These are phyloP conservation scores for Breviolum minutum DNA, from an alignment of 73 alveolate genomes.

Conservation along the genomic window DNA sequence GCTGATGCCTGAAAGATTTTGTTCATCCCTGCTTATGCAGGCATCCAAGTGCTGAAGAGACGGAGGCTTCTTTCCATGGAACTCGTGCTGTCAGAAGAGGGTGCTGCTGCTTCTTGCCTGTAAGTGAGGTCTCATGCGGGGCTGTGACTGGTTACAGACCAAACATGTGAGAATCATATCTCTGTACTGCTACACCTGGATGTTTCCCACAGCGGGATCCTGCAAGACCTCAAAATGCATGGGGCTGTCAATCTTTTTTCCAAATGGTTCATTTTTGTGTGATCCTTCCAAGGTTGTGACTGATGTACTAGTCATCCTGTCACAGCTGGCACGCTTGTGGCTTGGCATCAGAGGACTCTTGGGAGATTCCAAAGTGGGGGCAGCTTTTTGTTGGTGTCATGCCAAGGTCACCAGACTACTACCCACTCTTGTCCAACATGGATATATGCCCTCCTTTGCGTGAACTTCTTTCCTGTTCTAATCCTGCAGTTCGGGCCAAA, in stretches of 20 bases:
- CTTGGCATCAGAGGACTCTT: background rate
- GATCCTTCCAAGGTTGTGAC: background rate
- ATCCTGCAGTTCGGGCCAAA: slow-evolving; percentile 60
- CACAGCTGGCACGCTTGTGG: slow-evolving; percentile 79
- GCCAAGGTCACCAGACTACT: slow-evolving; percentile 60
- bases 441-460: slow-evolving; percentile 49
- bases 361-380: background rate
- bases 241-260: background rate
- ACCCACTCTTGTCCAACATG: slow-evolving; percentile 41
- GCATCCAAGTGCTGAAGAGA: slow-evolving; percentile 31
- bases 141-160: background rate
- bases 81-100: slow-evolving; percentile 11
- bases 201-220: no score
- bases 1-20: background rate
- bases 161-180: no score
- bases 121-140: background rate
- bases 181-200: no score
- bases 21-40: background rate
- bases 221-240: no score
- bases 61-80: background rate
- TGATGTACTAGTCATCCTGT: slow-evolving; percentile 50
- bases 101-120: slow-evolving; percentile 16
- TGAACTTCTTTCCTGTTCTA: slow-evolving; percentile 56
- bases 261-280: background rate
- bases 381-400: background rate